Evolutionary conservation across 345 rosid genomes (phyloP).

Genomic region (Ricinus communis): DNA sequence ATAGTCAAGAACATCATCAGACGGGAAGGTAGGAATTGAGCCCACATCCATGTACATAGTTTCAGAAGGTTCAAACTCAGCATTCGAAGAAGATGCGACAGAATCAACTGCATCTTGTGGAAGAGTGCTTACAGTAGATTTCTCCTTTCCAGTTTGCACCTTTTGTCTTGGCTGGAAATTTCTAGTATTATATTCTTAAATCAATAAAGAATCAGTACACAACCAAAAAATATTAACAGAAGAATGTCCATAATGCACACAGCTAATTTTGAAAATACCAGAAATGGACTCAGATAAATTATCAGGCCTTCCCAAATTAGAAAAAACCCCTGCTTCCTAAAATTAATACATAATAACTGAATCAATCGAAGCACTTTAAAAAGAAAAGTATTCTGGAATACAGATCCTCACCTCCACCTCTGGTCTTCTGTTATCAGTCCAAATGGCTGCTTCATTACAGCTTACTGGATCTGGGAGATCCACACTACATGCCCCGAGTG

Average conservation of each 20-base stretch:
- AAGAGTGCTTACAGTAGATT: constrained; percentile 12
- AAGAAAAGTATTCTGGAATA: constrained; percentile 10
- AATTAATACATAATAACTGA: constrained; percentile 20
- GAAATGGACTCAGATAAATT: constrained; percentile 33
- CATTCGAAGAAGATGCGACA: constrained; percentile 23
- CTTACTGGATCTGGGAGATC: constrained; percentile 12
- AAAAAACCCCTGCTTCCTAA: constrained; percentile 40
- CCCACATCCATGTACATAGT: constrained; percentile 29
- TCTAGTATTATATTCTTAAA: constrained; percentile 37
- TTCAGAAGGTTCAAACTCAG: constrained; percentile 30
- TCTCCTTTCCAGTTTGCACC: constrained; percentile 28
- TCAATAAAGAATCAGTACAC: constrained; percentile 12
- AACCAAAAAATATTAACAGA: background rate
- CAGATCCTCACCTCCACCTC: constrained; percentile 37
- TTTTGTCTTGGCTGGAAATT: constrained; percentile 51
- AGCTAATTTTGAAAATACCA: constrained; percentile 28
- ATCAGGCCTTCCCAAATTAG: constrained; percentile 41
- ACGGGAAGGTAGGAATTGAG: constrained; percentile 37
- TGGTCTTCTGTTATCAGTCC: constrained; percentile 19
- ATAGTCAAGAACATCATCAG: constrained; percentile 36
- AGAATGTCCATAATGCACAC: background rate
- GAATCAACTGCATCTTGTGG: constrained; percentile 28
- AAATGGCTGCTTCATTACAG: constrained; percentile 14
- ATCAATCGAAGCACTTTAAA: constrained; percentile 13
- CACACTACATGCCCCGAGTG: constrained; percentile 7